Evolutionary conservation across 805 yeast species (phyloP), one percentile per base, ranked within the genome.

Genomic region (Candida chauliodis): DNA sequence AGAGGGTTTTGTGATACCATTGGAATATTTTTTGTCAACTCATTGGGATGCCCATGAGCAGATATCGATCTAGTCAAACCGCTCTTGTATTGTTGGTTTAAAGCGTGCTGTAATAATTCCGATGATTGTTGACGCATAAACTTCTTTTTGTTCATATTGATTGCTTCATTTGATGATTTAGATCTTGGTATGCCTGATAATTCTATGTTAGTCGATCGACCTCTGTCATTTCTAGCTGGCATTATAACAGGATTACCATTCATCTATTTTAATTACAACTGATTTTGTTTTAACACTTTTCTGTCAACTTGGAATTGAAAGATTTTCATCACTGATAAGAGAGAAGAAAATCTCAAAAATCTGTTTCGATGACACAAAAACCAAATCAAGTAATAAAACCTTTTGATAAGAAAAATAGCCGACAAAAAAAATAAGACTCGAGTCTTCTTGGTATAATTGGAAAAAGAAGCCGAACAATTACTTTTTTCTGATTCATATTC

Each of bases 51-150:
- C n/a, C 14, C 38, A 24, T 19, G 42, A 14, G 15, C 31, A 11
- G 43, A 43, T 13, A 15, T 34, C 22, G 36, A 37, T 26, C 51
- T 43, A 30, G 39, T 44, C 40, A 30, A 43, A 16, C 31, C 36
- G 32, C 23, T 16, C 18, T 26, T 24, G 14, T 41, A 40, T 19
- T 44, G 42, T 10, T 45, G 48, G 13, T 33, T 32, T 11, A 48
- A 20, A n/a, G 48, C 45, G 3, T 45, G 37, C 20, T 45, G 51
- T 10, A 48, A 25, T 18, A 46, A 28, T 5, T 41, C 44, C 4
- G 38, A 40, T 20, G 24, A 20, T 14, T 28, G 37, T 21, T 22
- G 26, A 10, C 35, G 30, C 9, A 8, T 15, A 11, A 33, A 25
- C 8, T 25, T 33, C 16, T 15, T 24, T 6, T 17, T 8, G 5